Conservation (phyloP, 2,329 filamentous ascomycete genomes). For the Hypoxylon sp. region DNA sequence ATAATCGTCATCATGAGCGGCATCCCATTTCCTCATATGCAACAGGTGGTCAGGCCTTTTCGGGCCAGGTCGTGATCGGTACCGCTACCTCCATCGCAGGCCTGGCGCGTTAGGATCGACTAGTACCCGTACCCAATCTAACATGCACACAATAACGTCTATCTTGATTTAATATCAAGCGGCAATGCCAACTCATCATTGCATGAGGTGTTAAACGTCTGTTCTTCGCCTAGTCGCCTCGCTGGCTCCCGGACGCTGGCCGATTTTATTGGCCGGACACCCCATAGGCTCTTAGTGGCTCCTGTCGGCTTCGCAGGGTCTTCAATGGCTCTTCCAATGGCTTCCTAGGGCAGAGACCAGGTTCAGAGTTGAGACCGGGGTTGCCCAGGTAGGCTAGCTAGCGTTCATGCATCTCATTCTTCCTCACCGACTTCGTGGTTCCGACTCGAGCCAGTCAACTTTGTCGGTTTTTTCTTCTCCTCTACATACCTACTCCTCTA, state of each 20-base stretch:
- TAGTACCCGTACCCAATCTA: constrained; percentile 46
- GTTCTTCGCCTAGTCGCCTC: constrained; percentile 54
- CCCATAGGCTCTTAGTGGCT: constrained; percentile 39
- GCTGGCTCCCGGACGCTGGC: constrained; percentile 44
- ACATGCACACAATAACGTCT: constrained; percentile 50
- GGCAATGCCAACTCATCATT: constrained; percentile 81
- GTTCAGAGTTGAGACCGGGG: constrained; percentile 42
- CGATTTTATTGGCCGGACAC: constrained; percentile 42
- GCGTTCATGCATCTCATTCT: constrained; percentile 57
- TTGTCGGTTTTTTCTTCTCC: constrained; percentile 25
- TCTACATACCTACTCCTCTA: not conserved
- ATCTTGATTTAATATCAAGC: constrained; percentile 65
- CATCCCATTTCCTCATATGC: constrained; percentile 43
- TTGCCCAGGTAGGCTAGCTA: constrained; percentile 44
- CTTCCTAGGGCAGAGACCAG: constrained; percentile 43
- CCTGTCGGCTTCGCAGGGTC: constrained; percentile 48
- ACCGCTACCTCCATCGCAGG: constrained; percentile 42
- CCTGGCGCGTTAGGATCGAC: constrained; percentile 31
- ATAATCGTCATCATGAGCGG: constrained; percentile 43
- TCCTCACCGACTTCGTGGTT: constrained; percentile 56
- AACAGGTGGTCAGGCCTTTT: constrained; percentile 41
- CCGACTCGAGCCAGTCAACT: constrained; percentile 44
- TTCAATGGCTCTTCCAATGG: constrained; percentile 44
- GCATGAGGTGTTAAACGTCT: constrained; percentile 66
- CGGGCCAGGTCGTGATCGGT: constrained; percentile 40